Conservation (phyloP, 2,329 filamentous ascomycete genomes). For the Aureobasidium pullulans region DNA sequence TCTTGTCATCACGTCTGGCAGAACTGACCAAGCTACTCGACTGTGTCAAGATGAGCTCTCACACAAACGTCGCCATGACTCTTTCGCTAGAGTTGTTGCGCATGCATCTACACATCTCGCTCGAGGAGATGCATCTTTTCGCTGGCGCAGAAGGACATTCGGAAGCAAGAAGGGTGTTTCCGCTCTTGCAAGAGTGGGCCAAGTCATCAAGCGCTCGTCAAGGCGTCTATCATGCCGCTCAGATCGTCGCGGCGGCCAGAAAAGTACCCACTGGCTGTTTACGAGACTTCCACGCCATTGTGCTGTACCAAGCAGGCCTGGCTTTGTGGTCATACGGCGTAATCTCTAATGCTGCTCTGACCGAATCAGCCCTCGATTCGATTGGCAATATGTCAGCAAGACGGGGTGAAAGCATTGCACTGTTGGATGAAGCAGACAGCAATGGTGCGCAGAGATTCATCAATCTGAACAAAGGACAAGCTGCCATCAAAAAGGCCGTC, state of each 20-base stretch:
- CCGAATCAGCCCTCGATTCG: constrained; percentile 15
- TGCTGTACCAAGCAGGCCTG: constrained; percentile 60
- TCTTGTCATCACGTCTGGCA: constrained; percentile 49
- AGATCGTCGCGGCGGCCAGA: constrained; percentile 56
- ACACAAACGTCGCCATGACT: constrained; percentile 24
- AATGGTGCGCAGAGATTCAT: constrained; percentile 47
- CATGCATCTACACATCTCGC: constrained; percentile 57
- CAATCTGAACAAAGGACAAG: constrained; percentile 42
- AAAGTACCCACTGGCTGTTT: constrained; percentile 27
- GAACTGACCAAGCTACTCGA: constrained; percentile 55
- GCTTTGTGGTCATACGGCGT: constrained; percentile 65
- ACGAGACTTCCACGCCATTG: constrained; percentile 58
- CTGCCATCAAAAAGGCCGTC: constrained; percentile 20
- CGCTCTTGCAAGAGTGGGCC: constrained; percentile 53
- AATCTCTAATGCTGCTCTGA: constrained; percentile 30
- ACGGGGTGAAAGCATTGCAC: constrained; percentile 29
- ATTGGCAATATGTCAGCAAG: constrained; percentile 13
- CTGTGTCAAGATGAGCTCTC: constrained; percentile 39
- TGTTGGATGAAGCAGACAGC: constrained; percentile 49
- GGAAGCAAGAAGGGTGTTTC: constrained; percentile 54
- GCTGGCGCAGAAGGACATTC: constrained; percentile 61
- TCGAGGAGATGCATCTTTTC: constrained; percentile 61
- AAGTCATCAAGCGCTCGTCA: constrained; percentile 49
- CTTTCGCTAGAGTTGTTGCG: constrained; percentile 46
- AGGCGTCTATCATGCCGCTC: constrained; percentile 61